phyloP scores from a whole-genome alignment of 331 rosid species.

The Spiraea crenata region DNA sequence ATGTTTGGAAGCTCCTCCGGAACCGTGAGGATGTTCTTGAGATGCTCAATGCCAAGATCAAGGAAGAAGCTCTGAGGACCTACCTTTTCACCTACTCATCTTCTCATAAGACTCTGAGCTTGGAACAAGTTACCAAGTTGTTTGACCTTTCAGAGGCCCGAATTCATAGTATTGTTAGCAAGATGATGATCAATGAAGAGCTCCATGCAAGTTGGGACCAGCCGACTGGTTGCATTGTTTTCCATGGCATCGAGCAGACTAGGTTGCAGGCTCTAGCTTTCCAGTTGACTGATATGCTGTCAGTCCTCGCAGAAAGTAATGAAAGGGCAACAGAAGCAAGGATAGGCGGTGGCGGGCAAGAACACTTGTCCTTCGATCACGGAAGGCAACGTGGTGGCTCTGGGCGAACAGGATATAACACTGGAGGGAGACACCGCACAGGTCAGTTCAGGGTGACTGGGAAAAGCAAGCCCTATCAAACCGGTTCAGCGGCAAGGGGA shows the following conservation, averaged over 20 bases:
- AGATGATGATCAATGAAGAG: slow-evolving; percentile 93
- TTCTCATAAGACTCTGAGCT: slow-evolving; percentile 69
- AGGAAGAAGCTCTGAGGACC: slow-evolving; percentile 93
- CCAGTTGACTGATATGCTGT: slow-evolving; percentile 72
- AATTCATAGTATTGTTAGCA: slow-evolving; percentile 71
- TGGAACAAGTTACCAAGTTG: slow-evolving; percentile 68
- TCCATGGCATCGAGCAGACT: slow-evolving; percentile 19
- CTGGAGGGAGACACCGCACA: slow-evolving; percentile 40
- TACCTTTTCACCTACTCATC: slow-evolving; percentile 84
- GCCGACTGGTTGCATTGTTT: slow-evolving; percentile 30
- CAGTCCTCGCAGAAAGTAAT: slow-evolving; percentile 75
- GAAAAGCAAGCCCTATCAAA: slow-evolving; percentile 31
- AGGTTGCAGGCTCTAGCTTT: slow-evolving; percentile 71
- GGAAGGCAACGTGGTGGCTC: slow-evolving; percentile 61
- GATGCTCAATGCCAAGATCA: slow-evolving; percentile 78
- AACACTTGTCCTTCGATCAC: slow-evolving; percentile 48
- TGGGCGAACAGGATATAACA: slow-evolving; percentile 63
- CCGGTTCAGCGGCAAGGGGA: slow-evolving; percentile 48
- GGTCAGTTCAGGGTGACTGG: slow-evolving; percentile 52
- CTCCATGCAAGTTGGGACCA: slow-evolving; percentile 75
- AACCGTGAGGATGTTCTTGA: slow-evolving; percentile 62
- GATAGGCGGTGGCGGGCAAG: slow-evolving; percentile 83
- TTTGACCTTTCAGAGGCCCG: slow-evolving; percentile 66
- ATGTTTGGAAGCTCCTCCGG: slow-evolving; percentile 81
- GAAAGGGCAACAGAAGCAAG: slow-evolving; percentile 88